phyloP scores from a whole-genome alignment of 768 basidiomycete genomes.

The Chiua virens region DNA sequence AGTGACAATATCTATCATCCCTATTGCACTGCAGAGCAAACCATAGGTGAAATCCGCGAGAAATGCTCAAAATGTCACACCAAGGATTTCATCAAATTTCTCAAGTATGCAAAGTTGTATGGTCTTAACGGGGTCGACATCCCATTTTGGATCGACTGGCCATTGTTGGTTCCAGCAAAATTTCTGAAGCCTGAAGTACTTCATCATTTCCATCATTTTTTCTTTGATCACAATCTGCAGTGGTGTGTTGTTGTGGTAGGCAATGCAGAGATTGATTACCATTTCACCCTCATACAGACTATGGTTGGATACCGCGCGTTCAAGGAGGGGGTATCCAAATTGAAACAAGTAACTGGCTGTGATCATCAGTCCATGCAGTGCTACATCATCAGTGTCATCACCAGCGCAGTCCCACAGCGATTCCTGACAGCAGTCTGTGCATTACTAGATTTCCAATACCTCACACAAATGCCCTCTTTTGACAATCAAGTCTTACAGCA shows the following conservation, averaged over 20 bases:
- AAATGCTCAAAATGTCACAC: background rate
- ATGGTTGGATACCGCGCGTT: conserved; percentile 37
- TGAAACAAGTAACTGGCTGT: conserved; percentile 14
- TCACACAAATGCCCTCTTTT: conserved; percentile 37
- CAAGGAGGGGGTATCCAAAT: conserved; percentile 35
- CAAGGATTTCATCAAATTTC: background rate
- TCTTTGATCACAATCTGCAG: background rate
- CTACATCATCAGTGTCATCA: conserved; percentile 19
- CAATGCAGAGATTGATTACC: conserved; percentile 34
- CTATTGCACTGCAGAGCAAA: background rate
- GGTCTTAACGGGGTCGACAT: background rate
- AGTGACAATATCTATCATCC: background rate
- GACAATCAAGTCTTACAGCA: conserved; percentile 25
- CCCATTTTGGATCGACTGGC: background rate
- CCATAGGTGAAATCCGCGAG: background rate
- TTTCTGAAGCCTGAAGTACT: background rate
- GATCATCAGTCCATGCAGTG: conserved; percentile 17
- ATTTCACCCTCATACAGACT: conserved; percentile 36
- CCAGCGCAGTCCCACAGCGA: too few species aligned
- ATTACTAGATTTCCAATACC: conserved; percentile 41
- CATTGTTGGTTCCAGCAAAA: background rate
- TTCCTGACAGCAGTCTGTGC: conserved; percentile 15
- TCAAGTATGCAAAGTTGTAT: background rate
- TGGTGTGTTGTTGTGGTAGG: background rate
- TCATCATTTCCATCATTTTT: background rate